Evolutionary conservation across 768 basidiomycete genomes (phyloP).

Genomic region (Postia placenta): DNA sequence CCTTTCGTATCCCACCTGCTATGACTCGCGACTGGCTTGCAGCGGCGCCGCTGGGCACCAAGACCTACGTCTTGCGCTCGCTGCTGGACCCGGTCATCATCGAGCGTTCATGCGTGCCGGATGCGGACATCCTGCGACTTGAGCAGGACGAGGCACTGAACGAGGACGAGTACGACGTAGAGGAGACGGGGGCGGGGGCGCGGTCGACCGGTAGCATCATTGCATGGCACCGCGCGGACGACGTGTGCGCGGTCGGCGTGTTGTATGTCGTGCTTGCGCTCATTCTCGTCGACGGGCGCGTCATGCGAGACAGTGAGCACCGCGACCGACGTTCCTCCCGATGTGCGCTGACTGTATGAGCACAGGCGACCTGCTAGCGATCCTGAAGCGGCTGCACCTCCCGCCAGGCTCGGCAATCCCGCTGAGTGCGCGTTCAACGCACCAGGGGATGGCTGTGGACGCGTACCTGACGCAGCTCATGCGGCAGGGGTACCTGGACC

Average conservation of each 20-base stretch:
- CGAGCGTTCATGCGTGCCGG: conserved; percentile 48
- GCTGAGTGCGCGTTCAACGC: conserved; percentile 44
- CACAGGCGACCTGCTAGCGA: conserved; percentile 64
- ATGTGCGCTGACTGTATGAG: not conserved
- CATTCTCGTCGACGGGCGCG: conserved; percentile 75
- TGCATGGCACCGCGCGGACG: conserved; percentile 63
- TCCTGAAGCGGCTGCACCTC: conserved; percentile 67
- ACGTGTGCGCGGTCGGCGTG: conserved; percentile 66
- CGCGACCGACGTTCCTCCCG: not conserved
- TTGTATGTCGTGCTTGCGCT: conserved; percentile 78
- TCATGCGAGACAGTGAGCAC: conserved; percentile 66
- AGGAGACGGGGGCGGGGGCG: conserved; percentile 38
- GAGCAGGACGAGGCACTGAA: conserved; percentile 46
- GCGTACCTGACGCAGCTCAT: conserved; percentile 56
- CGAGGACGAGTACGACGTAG: conserved; percentile 45
- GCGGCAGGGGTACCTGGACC: conserved; percentile 77
- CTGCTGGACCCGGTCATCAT: conserved; percentile 57
- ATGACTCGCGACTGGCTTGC: not conserved
- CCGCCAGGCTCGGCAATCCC: conserved; percentile 41
- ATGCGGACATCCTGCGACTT: conserved; percentile 35
- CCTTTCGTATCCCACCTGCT: not conserved
- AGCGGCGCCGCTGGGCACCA: conserved; percentile 58
- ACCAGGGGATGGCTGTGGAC: conserved; percentile 52
- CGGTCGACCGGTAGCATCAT: conserved; percentile 63
- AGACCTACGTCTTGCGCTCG: conserved; percentile 82